Base-by-base conservation (phyloP, 495 filamentous ascomycete genomes). In the Hypoxylon perforatum region DNA sequence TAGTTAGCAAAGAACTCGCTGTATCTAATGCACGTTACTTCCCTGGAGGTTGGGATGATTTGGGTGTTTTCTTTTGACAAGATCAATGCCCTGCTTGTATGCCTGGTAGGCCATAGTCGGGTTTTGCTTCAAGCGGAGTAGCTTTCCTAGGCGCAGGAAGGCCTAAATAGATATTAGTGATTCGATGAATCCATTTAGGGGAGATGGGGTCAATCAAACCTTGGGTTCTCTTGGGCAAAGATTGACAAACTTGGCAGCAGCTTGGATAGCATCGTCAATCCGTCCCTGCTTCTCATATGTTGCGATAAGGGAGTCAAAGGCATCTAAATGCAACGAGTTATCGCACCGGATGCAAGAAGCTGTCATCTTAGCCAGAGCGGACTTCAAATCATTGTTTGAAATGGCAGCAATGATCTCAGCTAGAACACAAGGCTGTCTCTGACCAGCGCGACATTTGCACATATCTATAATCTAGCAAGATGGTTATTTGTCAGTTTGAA, bases 11-110 rank as follows among this genome's bases (percentile, higher is more conserved):
- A 18, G 19, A 25, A 18, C 17, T 22, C 11, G 18, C 14, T 3
- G 7, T n/a, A 23, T 49, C 8, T 9, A n/a, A 33, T 17, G 15
- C 22, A 17, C 14, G 11, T 39, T n/a, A 54, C 69, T 48, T 52
- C 72, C 72, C 17, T 47, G 18, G 8, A 74, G 44, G 17, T 61
- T 22, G 11, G 42, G 9, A 57, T 70, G 65, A 23, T 63, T 39
- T 19, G 65, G 66, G 23, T 65, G 18, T 46, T 65, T 74, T 39
- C 60, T 61, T 28, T 61, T 58, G 15, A 70, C 69, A 11, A 74
- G 57, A 30, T 70, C 63, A 7, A 72, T 59, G 1, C 72, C 72
- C 53, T 70, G 69, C 36, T 65, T 68, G 53, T 74, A 72, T 17
- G 38, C 61, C 10, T 55, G 36, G 39, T 59, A 71, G 0, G 72